phyloP scores from a whole-genome alignment of 805 yeast genomes.

The Nakazawaea ishiwadae region DNA sequence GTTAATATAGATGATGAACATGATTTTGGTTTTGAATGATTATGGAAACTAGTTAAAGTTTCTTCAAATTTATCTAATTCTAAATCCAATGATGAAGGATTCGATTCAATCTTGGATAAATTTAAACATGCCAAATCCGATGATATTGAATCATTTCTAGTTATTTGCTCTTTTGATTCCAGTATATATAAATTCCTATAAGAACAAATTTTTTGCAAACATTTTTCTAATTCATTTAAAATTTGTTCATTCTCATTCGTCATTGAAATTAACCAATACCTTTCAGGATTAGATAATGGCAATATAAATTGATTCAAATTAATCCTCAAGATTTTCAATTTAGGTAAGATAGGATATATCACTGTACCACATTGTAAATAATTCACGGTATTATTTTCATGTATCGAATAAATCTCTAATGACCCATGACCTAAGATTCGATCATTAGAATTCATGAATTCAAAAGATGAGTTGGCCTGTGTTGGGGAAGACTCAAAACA shows the following conservation, averaged over 20 bases:
- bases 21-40: not conserved
- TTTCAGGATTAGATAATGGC: constrained; percentile 67
- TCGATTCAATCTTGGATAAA: constrained; percentile 20
- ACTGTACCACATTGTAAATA: constrained; percentile 66
- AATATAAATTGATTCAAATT: constrained; percentile 46
- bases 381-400: constrained; percentile 45
- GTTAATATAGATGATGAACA: constrained; percentile 1
- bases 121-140: constrained; percentile 32
- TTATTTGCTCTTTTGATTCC: not conserved
- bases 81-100: constrained; percentile 23
- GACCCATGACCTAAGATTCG: constrained; percentile 56
- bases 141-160: constrained; percentile 19
- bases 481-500: constrained; percentile 1
- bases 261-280: constrained; percentile 62
- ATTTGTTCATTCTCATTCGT: constrained; percentile 18
- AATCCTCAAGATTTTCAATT: constrained; percentile 51
- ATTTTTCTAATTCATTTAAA: constrained; percentile 25
- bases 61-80: constrained; percentile 21
- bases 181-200: constrained; percentile 33
- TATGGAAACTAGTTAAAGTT: not conserved
- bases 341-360: constrained; percentile 70
- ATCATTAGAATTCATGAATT: constrained; percentile 24
- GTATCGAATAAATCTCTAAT: constrained; percentile 55
- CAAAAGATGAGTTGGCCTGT: not conserved
- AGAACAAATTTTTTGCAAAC: constrained; percentile 30